Evolutionary conservation across 495 filamentous ascomycete species (phyloP).

Genomic region (Aspergillus homomorphus): DNA sequence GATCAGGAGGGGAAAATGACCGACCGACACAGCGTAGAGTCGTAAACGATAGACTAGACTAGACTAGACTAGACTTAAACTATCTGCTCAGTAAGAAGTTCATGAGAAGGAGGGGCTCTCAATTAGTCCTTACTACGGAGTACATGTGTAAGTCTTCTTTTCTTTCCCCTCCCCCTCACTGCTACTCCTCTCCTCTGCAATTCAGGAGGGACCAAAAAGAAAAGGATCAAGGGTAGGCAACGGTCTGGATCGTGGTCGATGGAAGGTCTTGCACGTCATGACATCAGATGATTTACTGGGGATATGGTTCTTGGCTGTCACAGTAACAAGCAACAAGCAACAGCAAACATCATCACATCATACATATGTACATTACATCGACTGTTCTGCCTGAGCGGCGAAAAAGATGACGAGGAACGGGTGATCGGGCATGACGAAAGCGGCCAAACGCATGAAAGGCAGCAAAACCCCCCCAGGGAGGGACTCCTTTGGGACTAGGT

Average conservation of each 20-base stretch:
- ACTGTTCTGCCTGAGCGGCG: neutral
- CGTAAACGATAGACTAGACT: too few relatives aligned
- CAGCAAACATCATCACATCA: neutral
- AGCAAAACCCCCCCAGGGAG: too few relatives aligned
- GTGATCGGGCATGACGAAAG: slow-evolving; percentile 3
- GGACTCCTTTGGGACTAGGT: neutral
- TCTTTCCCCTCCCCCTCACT: neutral
- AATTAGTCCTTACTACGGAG: too few relatives aligned
- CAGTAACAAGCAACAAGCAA: neutral
- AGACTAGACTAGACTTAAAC: too few relatives aligned
- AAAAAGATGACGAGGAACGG: neutral
- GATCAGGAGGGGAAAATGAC: neutral
- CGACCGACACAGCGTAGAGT: neutral
- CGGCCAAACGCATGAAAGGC: too few relatives aligned
- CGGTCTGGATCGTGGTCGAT: neutral
- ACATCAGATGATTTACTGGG: neutral
- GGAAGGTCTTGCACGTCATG: neutral
- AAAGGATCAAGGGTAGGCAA: too few relatives aligned
- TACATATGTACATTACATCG: neutral
- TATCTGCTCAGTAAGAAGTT: too few relatives aligned
- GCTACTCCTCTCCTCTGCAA: neutral
- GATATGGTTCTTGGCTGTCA: neutral
- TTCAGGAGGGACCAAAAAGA: neutral
- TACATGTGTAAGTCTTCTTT: too few relatives aligned
- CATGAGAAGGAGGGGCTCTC: too few relatives aligned